Percentiles rank a stretch among this genome's conserved stretches.
These are phyloP conservation scores for Hyphopichia homilentoma DNA, from an alignment of 805 yeast species.

Conservation along the genomic window DNA sequence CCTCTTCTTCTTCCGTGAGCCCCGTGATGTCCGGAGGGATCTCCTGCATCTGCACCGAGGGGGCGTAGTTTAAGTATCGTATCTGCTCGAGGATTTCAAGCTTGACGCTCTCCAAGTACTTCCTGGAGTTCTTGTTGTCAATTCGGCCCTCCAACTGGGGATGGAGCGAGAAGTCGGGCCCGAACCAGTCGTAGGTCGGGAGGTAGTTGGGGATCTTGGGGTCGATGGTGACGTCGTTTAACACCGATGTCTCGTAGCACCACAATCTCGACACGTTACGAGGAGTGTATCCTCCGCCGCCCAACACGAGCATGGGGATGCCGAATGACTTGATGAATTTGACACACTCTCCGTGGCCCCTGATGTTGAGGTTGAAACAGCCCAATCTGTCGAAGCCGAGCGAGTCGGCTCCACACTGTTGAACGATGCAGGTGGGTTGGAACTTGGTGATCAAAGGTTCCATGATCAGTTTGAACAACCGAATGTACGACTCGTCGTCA, in stretches of 20 bases:
- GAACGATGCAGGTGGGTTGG: constrained; percentile 90
- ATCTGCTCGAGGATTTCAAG: constrained; percentile 77
- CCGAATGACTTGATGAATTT: constrained; percentile 85
- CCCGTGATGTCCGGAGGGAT: constrained; percentile 67
- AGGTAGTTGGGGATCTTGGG: constrained; percentile 55
- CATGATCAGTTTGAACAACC: constrained; percentile 77
- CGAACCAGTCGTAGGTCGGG: constrained; percentile 80
- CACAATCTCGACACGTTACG: constrained; percentile 91
- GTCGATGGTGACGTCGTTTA: constrained; percentile 56
- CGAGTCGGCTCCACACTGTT: constrained; percentile 98
- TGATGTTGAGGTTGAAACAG: constrained; percentile 85
- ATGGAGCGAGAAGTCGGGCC: constrained; percentile 87
- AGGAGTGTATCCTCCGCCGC: constrained; percentile 98
- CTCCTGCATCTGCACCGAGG: constrained; percentile 88
- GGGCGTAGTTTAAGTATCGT: constrained; percentile 82
- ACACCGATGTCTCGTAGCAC: constrained; percentile 88
- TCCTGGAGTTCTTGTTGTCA: constrained; percentile 81
- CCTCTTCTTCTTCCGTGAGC: constrained; percentile 41
- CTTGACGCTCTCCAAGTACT: constrained; percentile 76
- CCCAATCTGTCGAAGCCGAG: constrained; percentile 91
- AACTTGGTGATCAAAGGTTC: constrained; percentile 87
- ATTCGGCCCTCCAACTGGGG: constrained; percentile 60
- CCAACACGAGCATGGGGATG: constrained; percentile 83
- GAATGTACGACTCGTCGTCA: constrained; percentile 81
- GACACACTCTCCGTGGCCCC: constrained; percentile 95